Evolutionary conservation across 164 flowering plant species (phyloP), one percentile per base, ranked within the genome.

Genomic region (Umbellularia californica): DNA sequence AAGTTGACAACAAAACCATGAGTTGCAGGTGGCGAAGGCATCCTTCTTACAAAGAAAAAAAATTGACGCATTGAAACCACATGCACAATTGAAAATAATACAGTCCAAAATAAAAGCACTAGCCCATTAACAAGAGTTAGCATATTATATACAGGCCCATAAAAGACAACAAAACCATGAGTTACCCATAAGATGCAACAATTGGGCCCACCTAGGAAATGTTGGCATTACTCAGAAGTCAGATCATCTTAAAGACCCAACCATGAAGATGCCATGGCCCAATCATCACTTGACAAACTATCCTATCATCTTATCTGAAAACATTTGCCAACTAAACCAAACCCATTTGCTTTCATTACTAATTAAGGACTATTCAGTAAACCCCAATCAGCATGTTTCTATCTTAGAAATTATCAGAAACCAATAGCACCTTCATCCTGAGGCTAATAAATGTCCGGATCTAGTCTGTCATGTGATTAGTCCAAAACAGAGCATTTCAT

Each of bases 1-100:
- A 92, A 79, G 73, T 70, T 78, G 67, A 88, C 88, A 68, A 82
- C 87, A 24, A 24, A 13, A 24, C n/a, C n/a, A n/a, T n/a, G n/a
- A n/a, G n/a, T n/a, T n/a, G n/a, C n/a, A n/a, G n/a, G n/a, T n/a
- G n/a, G n/a, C n/a, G n/a, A n/a, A n/a, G n/a, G n/a, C n/a, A n/a
- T n/a, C n/a, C n/a, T n/a, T n/a, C n/a, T n/a, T n/a, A n/a, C n/a
- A 11, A 25, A 24, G 13, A 7, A 64, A 9, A 20, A 1, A 24
- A 30, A 30, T 30, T 0, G 33, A 30, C 33, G 4, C 60, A 55
- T 10, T 64, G 67, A 24, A 64, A 64, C n/a, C 23, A 12, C 12
- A 64, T 64, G 22, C 27, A 64, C n/a, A 64, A 24, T 11, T 64
- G 67, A 3, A 64, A 64, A 64, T 25, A 19, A 3, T 64, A 12